Conservation (phyloP, 78 protist species). For the Cavenderia fasciculata region DNA sequence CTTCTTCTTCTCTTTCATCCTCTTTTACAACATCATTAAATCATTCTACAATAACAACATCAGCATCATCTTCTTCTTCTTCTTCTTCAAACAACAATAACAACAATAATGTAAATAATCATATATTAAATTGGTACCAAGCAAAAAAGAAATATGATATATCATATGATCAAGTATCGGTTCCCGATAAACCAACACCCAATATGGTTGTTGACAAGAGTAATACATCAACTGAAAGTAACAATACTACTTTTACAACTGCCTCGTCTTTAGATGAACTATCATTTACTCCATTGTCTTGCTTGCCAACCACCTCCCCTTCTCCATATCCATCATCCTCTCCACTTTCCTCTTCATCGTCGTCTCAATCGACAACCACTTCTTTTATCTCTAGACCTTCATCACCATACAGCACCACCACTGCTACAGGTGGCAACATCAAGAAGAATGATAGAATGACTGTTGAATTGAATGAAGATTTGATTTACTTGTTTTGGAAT, state of each 20-base stretch:
- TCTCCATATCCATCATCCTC: not conserved
- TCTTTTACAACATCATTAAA: too few species aligned
- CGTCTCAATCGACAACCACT: not conserved
- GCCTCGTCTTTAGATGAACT: not conserved
- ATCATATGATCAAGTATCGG: not conserved
- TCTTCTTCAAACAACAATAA: not conserved
- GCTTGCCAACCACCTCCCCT: not conserved
- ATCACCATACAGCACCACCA: not conserved
- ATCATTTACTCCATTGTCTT: not conserved
- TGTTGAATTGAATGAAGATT: not conserved
- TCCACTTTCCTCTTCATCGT: not conserved
- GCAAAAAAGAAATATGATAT: not conserved
- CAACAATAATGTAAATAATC: not conserved
- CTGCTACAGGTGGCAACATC: not conserved
- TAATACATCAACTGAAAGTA: too few species aligned
- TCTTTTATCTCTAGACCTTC: too few species aligned
- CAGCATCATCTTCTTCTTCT: not conserved
- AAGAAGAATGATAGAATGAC: not conserved
- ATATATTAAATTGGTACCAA: not conserved
- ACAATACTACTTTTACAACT: not conserved
- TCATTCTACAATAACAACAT: too few species aligned
- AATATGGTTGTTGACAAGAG: too few species aligned
- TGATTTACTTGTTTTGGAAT: conserved; percentile 15
- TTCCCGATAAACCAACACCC: too few species aligned
- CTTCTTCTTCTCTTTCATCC: too few species aligned